A percentile compares a stretch with the other conserved stretches of the same genome.
Evolutionary conservation across 495 filamentous ascomycete species (phyloP).

Genomic region (Articulospora tetracladia): DNA sequence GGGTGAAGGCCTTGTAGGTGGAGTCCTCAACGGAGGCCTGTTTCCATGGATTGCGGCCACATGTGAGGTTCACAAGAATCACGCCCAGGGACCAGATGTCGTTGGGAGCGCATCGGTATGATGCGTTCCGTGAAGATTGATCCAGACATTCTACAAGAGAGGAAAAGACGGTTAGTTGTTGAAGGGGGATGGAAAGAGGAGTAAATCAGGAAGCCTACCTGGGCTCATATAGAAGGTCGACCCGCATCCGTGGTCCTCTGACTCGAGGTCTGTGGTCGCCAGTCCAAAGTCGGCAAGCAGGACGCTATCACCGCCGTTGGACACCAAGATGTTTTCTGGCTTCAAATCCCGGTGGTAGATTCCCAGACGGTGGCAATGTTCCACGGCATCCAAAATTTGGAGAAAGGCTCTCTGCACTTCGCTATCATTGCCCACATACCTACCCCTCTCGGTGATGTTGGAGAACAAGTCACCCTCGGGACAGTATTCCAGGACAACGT

Average conservation of each 20-base stretch:
- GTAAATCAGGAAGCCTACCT: conserved; percentile 55
- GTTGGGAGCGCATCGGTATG: conserved; percentile 90
- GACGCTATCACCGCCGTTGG: conserved; percentile 79
- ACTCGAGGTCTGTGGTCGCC: conserved; percentile 76
- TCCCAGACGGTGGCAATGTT: conserved; percentile 85
- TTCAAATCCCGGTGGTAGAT: conserved; percentile 99
- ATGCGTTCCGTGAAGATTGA: conserved; percentile 71
- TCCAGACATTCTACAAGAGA: conserved; percentile 82
- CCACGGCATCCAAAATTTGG: conserved; percentile 96
- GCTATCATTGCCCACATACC: conserved; percentile 89
- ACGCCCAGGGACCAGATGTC: conserved; percentile 98
- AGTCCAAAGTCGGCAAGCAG: conserved; percentile 98
- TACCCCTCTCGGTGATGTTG: conserved; percentile 91
- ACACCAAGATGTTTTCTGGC: conserved; percentile 96
- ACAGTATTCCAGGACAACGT: conserved; percentile 96
- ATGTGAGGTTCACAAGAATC: conserved; percentile 95
- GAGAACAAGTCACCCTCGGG: conserved; percentile 96
- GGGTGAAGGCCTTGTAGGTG: conserved; percentile 88
- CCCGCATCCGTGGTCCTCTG: conserved; percentile 95
- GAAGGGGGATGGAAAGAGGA: conserved; percentile 21
- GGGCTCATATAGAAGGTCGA: conserved; percentile 99
- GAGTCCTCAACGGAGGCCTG: conserved; percentile 88
- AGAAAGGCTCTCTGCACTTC: conserved; percentile 86
- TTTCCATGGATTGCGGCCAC: conserved; percentile 98
- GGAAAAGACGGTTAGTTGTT: conserved; percentile 16